Conservation (phyloP, 2,329 filamentous ascomycete species). For the Apiospora malaysiana region DNA sequence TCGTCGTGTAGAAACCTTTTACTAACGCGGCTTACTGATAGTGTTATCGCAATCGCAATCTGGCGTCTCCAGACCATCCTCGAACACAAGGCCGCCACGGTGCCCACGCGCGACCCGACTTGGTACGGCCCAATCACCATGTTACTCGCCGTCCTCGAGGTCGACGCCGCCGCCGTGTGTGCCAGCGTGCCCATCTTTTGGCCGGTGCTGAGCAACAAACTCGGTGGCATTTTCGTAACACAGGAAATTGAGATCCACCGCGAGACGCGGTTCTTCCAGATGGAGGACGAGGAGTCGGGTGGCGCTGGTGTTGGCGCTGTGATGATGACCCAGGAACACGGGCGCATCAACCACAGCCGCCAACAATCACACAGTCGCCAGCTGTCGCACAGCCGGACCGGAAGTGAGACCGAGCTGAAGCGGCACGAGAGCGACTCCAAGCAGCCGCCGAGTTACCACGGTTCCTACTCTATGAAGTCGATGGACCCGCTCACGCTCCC, state of each 20-base stretch:
- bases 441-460: slow-evolving; percentile 16
- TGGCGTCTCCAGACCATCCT: slow-evolving; percentile 40
- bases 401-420: slow-evolving; percentile 32
- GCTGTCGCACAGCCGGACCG: slow-evolving; percentile 28
- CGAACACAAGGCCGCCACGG: slow-evolving; percentile 37
- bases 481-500: slow-evolving; percentile 23
- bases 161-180: slow-evolving; percentile 35
- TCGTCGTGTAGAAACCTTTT: not conserved
- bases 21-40: slow-evolving; percentile 9
- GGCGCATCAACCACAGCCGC: not conserved
- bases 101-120: slow-evolving; percentile 41
- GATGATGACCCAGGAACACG: slow-evolving; percentile 21
- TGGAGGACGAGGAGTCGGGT: slow-evolving; percentile 32
- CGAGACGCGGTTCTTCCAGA: slow-evolving; percentile 31
- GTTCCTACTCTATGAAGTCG: slow-evolving; percentile 21
- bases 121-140: slow-evolving; percentile 41
- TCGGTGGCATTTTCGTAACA: slow-evolving; percentile 38
- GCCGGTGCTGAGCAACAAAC: slow-evolving; percentile 34
- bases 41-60: slow-evolving; percentile 39
- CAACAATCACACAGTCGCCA: too few species aligned
- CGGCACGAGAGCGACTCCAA: slow-evolving; percentile 10
- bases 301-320: not conserved
- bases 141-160: slow-evolving; percentile 34
- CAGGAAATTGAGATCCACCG: slow-evolving; percentile 36
- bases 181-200: slow-evolving; percentile 39